Evolutionary conservation across 2,329 filamentous ascomycete species (phyloP), one percentile per base, ranked within the genome.

Genomic region (Xylaria digitata): DNA sequence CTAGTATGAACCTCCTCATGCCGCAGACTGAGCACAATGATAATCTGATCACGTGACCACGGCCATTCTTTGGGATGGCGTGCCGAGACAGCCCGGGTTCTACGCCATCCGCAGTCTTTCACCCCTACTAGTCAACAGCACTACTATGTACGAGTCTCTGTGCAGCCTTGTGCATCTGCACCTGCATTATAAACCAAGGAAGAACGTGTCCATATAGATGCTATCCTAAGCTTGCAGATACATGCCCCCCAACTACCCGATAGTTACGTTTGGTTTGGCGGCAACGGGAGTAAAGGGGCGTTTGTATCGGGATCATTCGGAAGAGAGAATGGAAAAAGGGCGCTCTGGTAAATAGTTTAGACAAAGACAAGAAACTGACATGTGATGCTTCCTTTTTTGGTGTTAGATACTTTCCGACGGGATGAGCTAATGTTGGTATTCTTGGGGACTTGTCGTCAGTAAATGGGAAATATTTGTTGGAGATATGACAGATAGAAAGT

Each of bases 151-250:
- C n/a, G 48, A 40, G 30, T 45, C 37, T 53, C 43, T 37, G 50
- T 61, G 23, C 45, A 61, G 63, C 52, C 45, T 56, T 42, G 52
- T 56, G 30, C 52, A 61, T 34, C 37, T 54, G 49, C 49, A 61
- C 32, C 42, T 32, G 42, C 49, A 61, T 52, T 45, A 54, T 19
- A 11, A 26, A 49, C 13, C 32, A 37, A 59, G 56, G 17, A 49
- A 48, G n/a, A 32, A n/a, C 19, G 30, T 40, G 40, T 40, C 37
- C 17, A 34, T 23, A 37, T 23, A 13, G 11, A 26, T 40, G 42
- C 46, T 59, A 37, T 42, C 46, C 30, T 23, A 59, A 59, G 56
- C 56, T 40, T 40, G 45, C 43, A 21, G 43, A 11, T 45, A 26
- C 34, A 26, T 26, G 26, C 45, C 23, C 32, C 42, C n/a, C 5